Percentiles rank a stretch among this genome's conserved stretches.
Conservation (phyloP, 208 protist species). For the Phytomonas sp. region DNA sequence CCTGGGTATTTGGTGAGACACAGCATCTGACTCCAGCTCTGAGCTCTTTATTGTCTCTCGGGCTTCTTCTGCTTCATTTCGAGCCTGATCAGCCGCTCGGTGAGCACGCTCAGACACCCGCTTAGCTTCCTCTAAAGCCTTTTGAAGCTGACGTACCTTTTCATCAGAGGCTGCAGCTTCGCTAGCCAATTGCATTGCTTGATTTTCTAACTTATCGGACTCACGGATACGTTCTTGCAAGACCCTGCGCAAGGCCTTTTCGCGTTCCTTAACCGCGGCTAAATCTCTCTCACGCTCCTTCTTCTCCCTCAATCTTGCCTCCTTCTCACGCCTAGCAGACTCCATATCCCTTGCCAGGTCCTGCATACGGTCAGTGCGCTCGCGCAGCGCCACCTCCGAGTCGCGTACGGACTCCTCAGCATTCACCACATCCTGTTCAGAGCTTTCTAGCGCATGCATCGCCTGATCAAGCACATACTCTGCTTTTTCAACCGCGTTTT, state of each 20-base stretch:
- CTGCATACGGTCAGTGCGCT: slow-evolving; percentile 71
- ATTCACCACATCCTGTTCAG: slow-evolving; percentile 49
- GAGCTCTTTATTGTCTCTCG: slow-evolving; percentile 60
- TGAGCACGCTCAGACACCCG: slow-evolving; percentile 66
- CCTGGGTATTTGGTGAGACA: slow-evolving; percentile 60
- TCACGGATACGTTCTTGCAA: slow-evolving; percentile 71
- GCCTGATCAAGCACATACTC: slow-evolving; percentile 53
- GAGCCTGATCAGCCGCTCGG: slow-evolving; percentile 55
- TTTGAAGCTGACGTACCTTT: slow-evolving; percentile 81
- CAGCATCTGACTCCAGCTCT: slow-evolving; percentile 53
- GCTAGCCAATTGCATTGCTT: slow-evolving; percentile 36
- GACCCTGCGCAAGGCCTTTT: slow-evolving; percentile 65
- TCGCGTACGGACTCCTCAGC: slow-evolving; percentile 45
- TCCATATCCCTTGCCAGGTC: slow-evolving; percentile 79
- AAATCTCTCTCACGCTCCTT: slow-evolving; percentile 80
- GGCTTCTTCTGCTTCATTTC: slow-evolving; percentile 52
- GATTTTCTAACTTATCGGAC: slow-evolving; percentile 68
- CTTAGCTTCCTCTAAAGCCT: slow-evolving; percentile 78
- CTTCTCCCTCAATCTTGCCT: slow-evolving; percentile 65
- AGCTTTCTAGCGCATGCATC: slow-evolving; percentile 35
- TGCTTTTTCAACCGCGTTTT: slow-evolving; percentile 53
- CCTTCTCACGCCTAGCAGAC: slow-evolving; percentile 64
- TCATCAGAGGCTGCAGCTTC: slow-evolving; percentile 73
- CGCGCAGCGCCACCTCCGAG: slow-evolving; percentile 71
- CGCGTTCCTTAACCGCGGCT: slow-evolving; percentile 45